These are phyloP conservation scores for Calonectria multiphialidica DNA, from an alignment of 2,329 filamentous ascomycete genomes.

Conservation along the genomic window DNA sequence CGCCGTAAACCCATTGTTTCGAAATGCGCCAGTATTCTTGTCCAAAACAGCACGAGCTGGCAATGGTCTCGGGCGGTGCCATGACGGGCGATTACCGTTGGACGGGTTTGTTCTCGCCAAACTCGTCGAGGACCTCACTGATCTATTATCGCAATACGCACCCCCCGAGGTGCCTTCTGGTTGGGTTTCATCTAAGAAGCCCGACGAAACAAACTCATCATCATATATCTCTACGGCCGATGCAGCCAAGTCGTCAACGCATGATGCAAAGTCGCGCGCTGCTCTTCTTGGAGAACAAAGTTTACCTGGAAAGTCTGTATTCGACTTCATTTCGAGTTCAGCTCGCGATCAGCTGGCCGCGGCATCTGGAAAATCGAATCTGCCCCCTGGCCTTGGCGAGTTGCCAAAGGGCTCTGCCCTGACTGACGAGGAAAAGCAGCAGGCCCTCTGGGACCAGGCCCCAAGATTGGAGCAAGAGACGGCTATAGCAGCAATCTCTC, in stretches of 20 bases:
- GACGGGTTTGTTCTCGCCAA: conserved; percentile 83
- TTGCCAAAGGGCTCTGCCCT: conserved; percentile 74
- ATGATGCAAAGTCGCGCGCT: conserved; percentile 83
- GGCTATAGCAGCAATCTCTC: conserved; percentile 75
- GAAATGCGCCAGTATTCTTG: conserved; percentile 79
- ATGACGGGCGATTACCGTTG: conserved; percentile 84
- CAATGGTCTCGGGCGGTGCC: conserved; percentile 70
- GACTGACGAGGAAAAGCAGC: conserved; percentile 72
- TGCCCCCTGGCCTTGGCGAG: conserved; percentile 84
- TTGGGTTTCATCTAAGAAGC: conserved; percentile 76
- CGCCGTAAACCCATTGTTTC: conserved; percentile 73
- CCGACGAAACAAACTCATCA: conserved; percentile 14
- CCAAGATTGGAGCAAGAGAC: conserved; percentile 75
- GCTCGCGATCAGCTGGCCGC: conserved; percentile 82
- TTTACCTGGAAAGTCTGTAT: conserved; percentile 92
- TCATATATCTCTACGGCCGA: conserved; percentile 77
- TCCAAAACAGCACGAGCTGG: conserved; percentile 63
- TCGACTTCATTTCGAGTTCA: conserved; percentile 87
- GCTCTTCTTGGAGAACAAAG: conserved; percentile 81
- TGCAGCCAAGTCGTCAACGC: conserved; percentile 79
- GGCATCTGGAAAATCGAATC: conserved; percentile 79
- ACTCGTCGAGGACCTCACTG: conserved; percentile 54
- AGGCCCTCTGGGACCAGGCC: conserved; percentile 68
- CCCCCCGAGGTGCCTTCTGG: conserved; percentile 77
- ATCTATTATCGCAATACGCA: conserved; percentile 59